These are phyloP conservation scores for Smittium mucronatum DNA, from an alignment of 371 early-diverging fungal genomes.

Conservation along the genomic window DNA sequence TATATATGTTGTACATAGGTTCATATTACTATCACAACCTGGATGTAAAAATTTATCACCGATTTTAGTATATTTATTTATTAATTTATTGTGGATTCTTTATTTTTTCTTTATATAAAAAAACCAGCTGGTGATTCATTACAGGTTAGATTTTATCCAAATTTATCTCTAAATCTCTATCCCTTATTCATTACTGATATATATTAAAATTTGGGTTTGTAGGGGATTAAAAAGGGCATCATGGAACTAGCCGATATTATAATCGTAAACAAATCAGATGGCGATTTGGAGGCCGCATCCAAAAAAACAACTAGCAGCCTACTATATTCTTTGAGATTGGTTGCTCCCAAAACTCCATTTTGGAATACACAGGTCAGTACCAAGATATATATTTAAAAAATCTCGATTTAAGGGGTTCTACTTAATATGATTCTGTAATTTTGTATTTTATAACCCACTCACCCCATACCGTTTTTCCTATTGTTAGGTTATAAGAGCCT, in stretches of 20 bases:
- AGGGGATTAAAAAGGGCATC: conserved; percentile 74
- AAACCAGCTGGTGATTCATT: conserved; percentile 56
- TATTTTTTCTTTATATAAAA: conserved; percentile 37
- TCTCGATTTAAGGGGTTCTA: too few relatives aligned
- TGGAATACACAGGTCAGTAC: conserved; percentile 14
- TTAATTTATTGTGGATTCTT: conserved; percentile 19
- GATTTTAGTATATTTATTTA: neutral
- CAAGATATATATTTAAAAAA: conserved; percentile 5
- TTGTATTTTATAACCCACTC: neutral
- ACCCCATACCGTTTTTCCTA: too few relatives aligned
- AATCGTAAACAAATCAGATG: conserved; percentile 67
- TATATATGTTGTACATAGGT: conserved; percentile 4
- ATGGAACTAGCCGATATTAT: conserved; percentile 66
- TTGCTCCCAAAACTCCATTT: neutral
- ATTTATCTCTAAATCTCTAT: neutral
- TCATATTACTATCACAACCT: conserved; percentile 25
- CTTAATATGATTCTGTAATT: conserved; percentile 14
- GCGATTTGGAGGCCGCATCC: conserved; percentile 46
- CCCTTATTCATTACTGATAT: too few relatives aligned
- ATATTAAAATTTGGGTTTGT: too few relatives aligned
- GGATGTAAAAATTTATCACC: conserved; percentile 12
- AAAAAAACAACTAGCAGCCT: conserved; percentile 29
- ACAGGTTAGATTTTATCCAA: neutral
- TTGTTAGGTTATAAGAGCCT: conserved; percentile 40
- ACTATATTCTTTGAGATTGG: neutral